Conservation (phyloP, 768 basidiomycete species). For the Cubamyces lactineus region DNA sequence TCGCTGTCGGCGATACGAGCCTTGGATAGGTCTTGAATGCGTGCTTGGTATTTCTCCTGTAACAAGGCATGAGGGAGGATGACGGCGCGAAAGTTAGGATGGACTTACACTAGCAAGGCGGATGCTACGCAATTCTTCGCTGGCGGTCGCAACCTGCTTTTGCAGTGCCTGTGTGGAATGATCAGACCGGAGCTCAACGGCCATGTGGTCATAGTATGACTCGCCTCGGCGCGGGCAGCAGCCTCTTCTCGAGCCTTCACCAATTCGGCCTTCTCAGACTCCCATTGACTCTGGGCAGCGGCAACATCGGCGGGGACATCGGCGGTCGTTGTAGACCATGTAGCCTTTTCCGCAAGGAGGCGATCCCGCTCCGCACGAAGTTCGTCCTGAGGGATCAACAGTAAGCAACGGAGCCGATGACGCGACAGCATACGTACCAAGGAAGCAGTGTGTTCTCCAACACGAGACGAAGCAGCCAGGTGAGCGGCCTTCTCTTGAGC, state of each 20-base stretch:
- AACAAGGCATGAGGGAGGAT: not conserved
- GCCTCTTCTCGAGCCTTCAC: constrained; percentile 64
- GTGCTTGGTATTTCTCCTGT: constrained; percentile 66
- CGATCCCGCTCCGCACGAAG: constrained; percentile 64
- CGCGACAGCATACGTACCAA: constrained; percentile 36
- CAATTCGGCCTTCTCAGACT: constrained; percentile 62
- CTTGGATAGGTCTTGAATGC: constrained; percentile 56
- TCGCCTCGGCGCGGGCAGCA: constrained; percentile 58
- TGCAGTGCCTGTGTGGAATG: constrained; percentile 22
- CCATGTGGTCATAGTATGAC: not conserved
- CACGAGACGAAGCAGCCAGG: constrained; percentile 15
- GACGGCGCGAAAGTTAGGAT: not conserved
- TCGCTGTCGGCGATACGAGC: constrained; percentile 52
- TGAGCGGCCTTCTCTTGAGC: constrained; percentile 40
- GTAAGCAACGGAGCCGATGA: not conserved
- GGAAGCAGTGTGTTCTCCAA: constrained; percentile 29
- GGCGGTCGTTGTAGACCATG: constrained; percentile 37
- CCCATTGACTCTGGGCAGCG: constrained; percentile 46
- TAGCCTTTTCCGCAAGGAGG: constrained; percentile 60
- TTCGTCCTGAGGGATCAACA: constrained; percentile 43
- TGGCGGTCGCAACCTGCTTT: constrained; percentile 30
- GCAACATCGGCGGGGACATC: constrained; percentile 30
- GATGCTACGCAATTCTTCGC: constrained; percentile 29
- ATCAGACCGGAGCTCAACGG: not conserved
- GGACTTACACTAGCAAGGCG: constrained; percentile 29